Evolutionary conservation across 805 yeast genomes (phyloP).

Genomic region (Lachancea lanzarotensis): DNA sequence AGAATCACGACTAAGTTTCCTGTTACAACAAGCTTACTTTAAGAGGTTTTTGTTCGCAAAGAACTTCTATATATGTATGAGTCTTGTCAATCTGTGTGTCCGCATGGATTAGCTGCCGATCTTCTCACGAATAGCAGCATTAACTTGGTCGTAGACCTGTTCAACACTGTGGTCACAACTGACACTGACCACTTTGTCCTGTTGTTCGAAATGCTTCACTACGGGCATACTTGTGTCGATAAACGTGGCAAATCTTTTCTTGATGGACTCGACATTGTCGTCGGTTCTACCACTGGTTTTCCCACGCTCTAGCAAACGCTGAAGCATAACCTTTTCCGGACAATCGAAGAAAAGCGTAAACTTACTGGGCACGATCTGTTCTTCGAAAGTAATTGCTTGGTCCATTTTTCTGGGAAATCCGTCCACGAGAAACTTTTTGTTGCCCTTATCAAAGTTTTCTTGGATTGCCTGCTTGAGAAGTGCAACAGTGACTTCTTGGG

Average conservation of each 20-base stretch:
- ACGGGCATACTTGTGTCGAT: slow-evolving; percentile 91
- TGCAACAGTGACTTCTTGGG: slow-evolving; percentile 84
- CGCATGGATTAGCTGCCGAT: slow-evolving; percentile 10
- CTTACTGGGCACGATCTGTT: slow-evolving; percentile 60
- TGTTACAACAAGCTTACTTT: no score
- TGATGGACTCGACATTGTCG: slow-evolving; percentile 86
- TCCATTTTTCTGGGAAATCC: slow-evolving; percentile 99
- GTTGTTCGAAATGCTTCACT: slow-evolving; percentile 70
- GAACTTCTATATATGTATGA: background rate
- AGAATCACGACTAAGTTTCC: no score
- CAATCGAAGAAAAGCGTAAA: slow-evolving; percentile 75
- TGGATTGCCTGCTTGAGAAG: slow-evolving; percentile 73
- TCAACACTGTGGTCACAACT: slow-evolving; percentile 78
- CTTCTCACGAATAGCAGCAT: slow-evolving; percentile 51
- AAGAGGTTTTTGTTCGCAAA: background rate
- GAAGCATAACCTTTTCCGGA: slow-evolving; percentile 75
- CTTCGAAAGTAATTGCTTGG: slow-evolving; percentile 91
- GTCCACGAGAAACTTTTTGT: slow-evolving; percentile 67
- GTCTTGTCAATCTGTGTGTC: background rate
- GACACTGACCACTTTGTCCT: slow-evolving; percentile 69
- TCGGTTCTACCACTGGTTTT: slow-evolving; percentile 92
- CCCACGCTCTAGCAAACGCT: slow-evolving; percentile 81
- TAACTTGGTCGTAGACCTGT: slow-evolving; percentile 63
- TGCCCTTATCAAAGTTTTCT: slow-evolving; percentile 39
- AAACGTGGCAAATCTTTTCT: slow-evolving; percentile 81